Conservation (phyloP, 192 early-diverging fungal species). For the Chytriomyces sp. region DNA sequence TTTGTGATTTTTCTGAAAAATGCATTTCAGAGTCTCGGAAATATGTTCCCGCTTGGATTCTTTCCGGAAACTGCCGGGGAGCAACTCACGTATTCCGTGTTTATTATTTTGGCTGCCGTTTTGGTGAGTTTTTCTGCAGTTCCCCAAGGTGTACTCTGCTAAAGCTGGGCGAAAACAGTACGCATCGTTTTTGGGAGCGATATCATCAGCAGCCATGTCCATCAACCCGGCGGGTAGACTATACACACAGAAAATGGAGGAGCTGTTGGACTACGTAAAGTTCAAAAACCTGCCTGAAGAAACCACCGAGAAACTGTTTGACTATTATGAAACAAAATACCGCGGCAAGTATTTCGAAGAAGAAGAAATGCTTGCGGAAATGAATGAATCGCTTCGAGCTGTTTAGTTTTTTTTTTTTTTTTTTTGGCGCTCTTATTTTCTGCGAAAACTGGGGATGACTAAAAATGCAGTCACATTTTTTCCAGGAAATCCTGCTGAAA, state of each 20-base stretch:
- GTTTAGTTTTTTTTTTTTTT: neutral
- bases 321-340: slow-evolving; percentile 36
- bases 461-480: slow-evolving; percentile 7
- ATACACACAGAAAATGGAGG: slow-evolving; percentile 13
- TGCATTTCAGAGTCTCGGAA: slow-evolving; percentile 6
- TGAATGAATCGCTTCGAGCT: slow-evolving; percentile 35
- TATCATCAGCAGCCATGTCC: slow-evolving; percentile 7
- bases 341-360: slow-evolving; percentile 38
- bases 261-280: slow-evolving; percentile 13
- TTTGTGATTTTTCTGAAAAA: slow-evolving; percentile 13
- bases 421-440: neutral
- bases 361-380: slow-evolving; percentile 53
- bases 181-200: neutral
- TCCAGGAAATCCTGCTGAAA: slow-evolving; percentile 31
- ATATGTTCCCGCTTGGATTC: slow-evolving; percentile 9
- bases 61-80: neutral
- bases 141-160: neutral
- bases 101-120: neutral
- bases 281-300: slow-evolving; percentile 2
- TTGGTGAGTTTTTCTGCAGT: neutral
- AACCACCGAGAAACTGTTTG: neutral
- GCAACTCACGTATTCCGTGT: neutral
- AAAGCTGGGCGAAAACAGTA: neutral
- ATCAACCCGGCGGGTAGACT: neutral
- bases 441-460: too few species aligned